Conservation (phyloP, 177 flowering plant species). For the Vitis hybrid region DNA sequence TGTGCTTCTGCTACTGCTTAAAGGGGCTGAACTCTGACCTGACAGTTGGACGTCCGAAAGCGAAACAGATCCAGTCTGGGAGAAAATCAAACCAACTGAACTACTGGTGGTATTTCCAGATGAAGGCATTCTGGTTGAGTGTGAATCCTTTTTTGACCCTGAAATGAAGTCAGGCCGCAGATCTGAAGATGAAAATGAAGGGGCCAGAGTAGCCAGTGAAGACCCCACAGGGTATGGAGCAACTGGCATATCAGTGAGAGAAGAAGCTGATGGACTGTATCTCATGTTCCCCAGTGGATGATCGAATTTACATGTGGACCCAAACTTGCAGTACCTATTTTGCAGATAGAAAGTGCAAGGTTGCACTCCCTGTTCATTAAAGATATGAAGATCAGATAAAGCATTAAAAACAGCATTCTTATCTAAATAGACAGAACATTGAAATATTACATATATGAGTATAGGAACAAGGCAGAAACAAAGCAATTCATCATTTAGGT, state of each 20-base stretch:
- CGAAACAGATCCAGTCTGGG: slow-evolving; percentile 29
- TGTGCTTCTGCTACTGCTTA: slow-evolving; percentile 33
- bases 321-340: slow-evolving; percentile 66
- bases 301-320: slow-evolving; percentile 62
- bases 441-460: too few relatives aligned
- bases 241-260: slow-evolving; percentile 53
- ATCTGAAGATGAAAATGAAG: slow-evolving; percentile 35
- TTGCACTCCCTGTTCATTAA: slow-evolving; percentile 42
- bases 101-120: slow-evolving; percentile 27
- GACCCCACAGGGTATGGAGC: slow-evolving; percentile 44
- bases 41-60: slow-evolving; percentile 29
- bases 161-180: slow-evolving; percentile 26
- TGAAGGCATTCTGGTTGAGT: slow-evolving; percentile 27
- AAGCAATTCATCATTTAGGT: neutral
- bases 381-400: slow-evolving; percentile 4
- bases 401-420: neutral
- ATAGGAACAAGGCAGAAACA: neutral
- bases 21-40: slow-evolving; percentile 29
- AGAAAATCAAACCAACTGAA: slow-evolving; percentile 33
- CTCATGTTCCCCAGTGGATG: slow-evolving; percentile 50
- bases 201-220: slow-evolving; percentile 33
- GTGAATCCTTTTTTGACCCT: slow-evolving; percentile 20
- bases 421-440: neutral
- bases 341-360: slow-evolving; percentile 61
- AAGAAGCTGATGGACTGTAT: slow-evolving; percentile 50